Evolutionary conservation across 805 yeast genomes (phyloP), one percentile per base, ranked within the genome.

Genomic region (Kuraishia capsulata): DNA sequence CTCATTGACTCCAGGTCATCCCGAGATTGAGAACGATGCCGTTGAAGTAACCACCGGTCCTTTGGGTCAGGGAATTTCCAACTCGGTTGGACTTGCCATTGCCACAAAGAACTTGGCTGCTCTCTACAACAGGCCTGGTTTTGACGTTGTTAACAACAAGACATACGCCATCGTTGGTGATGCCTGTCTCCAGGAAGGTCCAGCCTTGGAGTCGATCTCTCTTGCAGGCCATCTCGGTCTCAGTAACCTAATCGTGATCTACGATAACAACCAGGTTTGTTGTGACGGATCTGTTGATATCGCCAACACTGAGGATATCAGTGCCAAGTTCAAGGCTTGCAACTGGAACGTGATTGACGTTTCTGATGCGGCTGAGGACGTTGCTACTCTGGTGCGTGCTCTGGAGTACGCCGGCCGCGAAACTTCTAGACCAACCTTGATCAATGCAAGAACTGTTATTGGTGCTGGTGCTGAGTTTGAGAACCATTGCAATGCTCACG

Each of bases 151-250:
- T 19, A 41, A 48, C 31, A 55, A 48, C 44, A 54, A 56, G 39
- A 57, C 51, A 21, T 63, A 52, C 45, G 50, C 57, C 40, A 56
- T 59, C 48, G 51, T 59, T 14, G 67, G 67, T 14, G 68, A 63
- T 47, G 67, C 64, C 5, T 63, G 68, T 45, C 41, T 64, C 37
- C 65, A 61, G 43, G 68, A 63, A 48, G 68, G 68, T 29, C 58
- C 61, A 17, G 57, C 63, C 6, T 45, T 58, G 30, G 68, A 63
- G 46, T 54, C 68, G 2, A 53, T 59, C 37, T 57, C 67, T 4
- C 43, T 63, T 10, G 68, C 67, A n/a, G 68, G 66, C 20, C 65
- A 61, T 41, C 49, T 63, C 37, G 52, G 52, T 17, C 50, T 63
- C 42, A 55, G 54, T 47, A 63, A 63, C 43, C 54, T 63, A 39